These are phyloP conservation scores for Cladosporium sp. DNA, from an alignment of 2,329 filamentous ascomycete species.

Conservation along the genomic window DNA sequence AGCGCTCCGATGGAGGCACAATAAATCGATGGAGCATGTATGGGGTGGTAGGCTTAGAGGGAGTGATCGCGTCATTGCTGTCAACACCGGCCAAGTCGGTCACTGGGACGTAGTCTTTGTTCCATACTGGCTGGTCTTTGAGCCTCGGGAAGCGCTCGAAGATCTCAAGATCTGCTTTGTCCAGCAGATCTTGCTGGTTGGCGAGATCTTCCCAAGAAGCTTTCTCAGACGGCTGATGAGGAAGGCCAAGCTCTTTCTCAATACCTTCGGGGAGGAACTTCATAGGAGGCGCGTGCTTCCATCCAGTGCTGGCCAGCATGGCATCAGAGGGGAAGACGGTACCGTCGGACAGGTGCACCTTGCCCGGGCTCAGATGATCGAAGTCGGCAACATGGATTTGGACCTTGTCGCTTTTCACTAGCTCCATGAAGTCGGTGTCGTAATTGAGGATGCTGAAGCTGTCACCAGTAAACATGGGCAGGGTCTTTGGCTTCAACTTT, in stretches of 20 bases:
- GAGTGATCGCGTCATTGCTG: neutral
- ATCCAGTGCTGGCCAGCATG: slow-evolving; percentile 53
- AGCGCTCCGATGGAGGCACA: slow-evolving; percentile 29
- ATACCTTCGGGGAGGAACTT: slow-evolving; percentile 33
- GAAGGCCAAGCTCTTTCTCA: slow-evolving; percentile 6
- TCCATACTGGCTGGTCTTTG: slow-evolving; percentile 39
- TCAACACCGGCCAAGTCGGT: slow-evolving; percentile 10
- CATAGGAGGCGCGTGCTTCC: slow-evolving; percentile 46
- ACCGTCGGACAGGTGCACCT: slow-evolving; percentile 45
- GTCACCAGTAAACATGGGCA: slow-evolving; percentile 48
- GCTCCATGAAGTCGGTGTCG: slow-evolving; percentile 48
- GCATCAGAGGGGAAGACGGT: slow-evolving; percentile 42
- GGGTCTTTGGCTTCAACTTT: slow-evolving; percentile 38
- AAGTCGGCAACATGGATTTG: slow-evolving; percentile 52
- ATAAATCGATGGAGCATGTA: slow-evolving; percentile 41
- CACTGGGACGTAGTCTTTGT: slow-evolving; percentile 12
- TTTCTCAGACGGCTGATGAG: slow-evolving; percentile 24
- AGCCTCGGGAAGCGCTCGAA: slow-evolving; percentile 48
- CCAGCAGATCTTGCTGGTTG: slow-evolving; percentile 24
- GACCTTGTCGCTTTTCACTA: slow-evolving; percentile 48
- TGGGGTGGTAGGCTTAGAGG: slow-evolving; percentile 13
- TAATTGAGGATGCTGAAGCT: slow-evolving; percentile 58
- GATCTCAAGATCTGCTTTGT: slow-evolving; percentile 47
- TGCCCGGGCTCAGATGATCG: slow-evolving; percentile 38
- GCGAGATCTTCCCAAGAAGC: slow-evolving; percentile 5